These are phyloP conservation scores for Agarophyton chilense DNA, from an alignment of 23 red algal genomes.

Conservation along the genomic window DNA sequence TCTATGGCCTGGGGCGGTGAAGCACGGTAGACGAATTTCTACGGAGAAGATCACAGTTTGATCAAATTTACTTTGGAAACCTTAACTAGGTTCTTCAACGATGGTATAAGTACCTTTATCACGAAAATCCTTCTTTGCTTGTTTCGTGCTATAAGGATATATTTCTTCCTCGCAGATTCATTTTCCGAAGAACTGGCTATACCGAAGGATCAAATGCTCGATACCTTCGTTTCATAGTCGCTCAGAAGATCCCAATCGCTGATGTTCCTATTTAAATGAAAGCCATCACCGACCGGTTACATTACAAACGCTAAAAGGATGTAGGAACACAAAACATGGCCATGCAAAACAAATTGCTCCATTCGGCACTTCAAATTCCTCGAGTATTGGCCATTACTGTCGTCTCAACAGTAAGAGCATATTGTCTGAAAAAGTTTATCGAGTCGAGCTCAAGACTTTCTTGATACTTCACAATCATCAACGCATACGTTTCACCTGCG, in stretches of 20 bases:
- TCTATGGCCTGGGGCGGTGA: too few species aligned
- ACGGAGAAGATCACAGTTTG: not conserved
- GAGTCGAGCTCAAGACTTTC: not conserved
- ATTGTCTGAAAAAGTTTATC: not conserved
- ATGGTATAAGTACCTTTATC: conserved; percentile 36
- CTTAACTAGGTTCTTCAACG: not conserved
- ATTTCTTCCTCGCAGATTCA: not conserved
- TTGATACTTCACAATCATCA: not conserved
- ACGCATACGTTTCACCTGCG: not conserved
- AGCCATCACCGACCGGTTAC: not conserved
- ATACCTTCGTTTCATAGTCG: not conserved
- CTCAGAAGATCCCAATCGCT: not conserved
- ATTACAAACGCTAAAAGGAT: not conserved
- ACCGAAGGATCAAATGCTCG: not conserved
- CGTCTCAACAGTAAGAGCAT: not conserved
- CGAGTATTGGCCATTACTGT: not conserved
- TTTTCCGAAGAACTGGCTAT: conserved; percentile 37
- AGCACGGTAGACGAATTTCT: not conserved
- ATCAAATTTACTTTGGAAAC: not conserved
- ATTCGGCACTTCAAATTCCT: not conserved
- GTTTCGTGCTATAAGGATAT: not conserved
- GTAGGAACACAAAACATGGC: not conserved
- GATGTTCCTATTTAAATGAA: not conserved
- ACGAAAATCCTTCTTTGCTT: not conserved
- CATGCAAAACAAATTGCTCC: not conserved